Conservation (phyloP, 306 rosid genomes). For the Cotoneaster glaucophyllus region DNA sequence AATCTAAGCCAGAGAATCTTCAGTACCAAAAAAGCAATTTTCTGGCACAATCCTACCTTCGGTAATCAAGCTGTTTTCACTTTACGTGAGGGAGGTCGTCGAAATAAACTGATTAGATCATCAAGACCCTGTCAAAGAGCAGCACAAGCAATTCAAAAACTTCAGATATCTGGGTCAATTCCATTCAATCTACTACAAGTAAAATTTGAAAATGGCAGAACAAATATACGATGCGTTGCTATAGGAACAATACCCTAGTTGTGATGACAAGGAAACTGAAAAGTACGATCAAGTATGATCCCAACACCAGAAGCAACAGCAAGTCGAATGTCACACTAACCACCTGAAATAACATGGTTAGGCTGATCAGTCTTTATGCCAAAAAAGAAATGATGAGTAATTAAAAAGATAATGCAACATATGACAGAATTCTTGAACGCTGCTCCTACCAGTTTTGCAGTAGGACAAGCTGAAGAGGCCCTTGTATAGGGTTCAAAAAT, state of each 20-base stretch:
- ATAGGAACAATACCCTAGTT: conserved; percentile 42
- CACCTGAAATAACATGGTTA: conserved; percentile 51
- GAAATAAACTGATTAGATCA: conserved; percentile 84
- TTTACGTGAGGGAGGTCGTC: conserved; percentile 94
- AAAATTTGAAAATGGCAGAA: background rate
- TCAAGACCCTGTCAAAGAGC: conserved; percentile 71
- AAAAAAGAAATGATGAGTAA: background rate
- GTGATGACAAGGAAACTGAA: conserved; percentile 63
- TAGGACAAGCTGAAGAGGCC: background rate
- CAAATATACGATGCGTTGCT: background rate
- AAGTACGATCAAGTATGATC: conserved; percentile 54
- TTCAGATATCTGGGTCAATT: background rate
- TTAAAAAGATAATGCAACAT: background rate
- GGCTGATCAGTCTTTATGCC: conserved; percentile 4
- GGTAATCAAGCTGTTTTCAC: conserved; percentile 69
- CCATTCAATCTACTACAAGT: background rate
- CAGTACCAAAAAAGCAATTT: background rate
- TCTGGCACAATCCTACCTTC: background rate
- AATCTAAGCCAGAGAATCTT: conserved; percentile 23
- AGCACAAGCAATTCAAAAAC: background rate
- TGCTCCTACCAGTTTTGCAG: background rate
- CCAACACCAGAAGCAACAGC: conserved; percentile 77
- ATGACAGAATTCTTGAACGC: background rate
- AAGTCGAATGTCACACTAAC: conserved; percentile 97
- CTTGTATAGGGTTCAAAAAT: background rate